Evolutionary conservation across 768 basidiomycete species (phyloP), one percentile per base, ranked within the genome.

Genomic region (Suillus brevipes): DNA sequence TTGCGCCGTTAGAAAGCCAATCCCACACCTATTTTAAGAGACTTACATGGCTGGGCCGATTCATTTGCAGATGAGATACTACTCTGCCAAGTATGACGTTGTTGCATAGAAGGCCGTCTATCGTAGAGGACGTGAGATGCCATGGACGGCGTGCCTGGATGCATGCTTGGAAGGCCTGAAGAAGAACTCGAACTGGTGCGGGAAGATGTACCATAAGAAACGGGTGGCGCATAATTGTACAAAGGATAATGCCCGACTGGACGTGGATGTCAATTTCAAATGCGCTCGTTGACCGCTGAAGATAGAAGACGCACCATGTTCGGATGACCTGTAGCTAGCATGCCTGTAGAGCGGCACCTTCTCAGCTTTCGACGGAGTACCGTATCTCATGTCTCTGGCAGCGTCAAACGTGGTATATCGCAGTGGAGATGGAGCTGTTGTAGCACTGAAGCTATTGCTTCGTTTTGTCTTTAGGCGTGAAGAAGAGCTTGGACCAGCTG

Each of bases 171-270:
- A 60, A 74, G 77, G 40, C 84, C 69, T 1, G 86, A 55, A 34
- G 53, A 87, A 12, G 83, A 83, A 66, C 77, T 83, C 6, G 84
- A 85, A 62, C 80, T 81, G n/a, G 85, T 83, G 25, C 82, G 81
- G 50, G 83, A 83, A 55, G 85, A 86, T 13, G 76, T 60, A 5
- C 76, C 75, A 59, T 80, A 76, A 25, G 72, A 72, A 23, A 73
- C 70, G 5, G 76, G 78, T 8, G 75, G 76, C 6, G 77, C 67
- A 55, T 70, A 72, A 10, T 76, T 73, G 47, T 65, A 73, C 67
- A 78, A 69, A 42, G 73, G 69, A 65, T 77, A 76, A 50, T 78
- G 73, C 6, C 73, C 69, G 34, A 74, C 77, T 77, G 31, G 14
- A 49, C 28, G 23, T 5, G 18, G 16, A 6, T 52, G 28, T 50